Percentiles rank a stretch among this genome's conserved stretches.
These are phyloP conservation scores for Huntiella moniliformis DNA, from an alignment of 2,329 filamentous ascomycete genomes.

Conservation along the genomic window DNA sequence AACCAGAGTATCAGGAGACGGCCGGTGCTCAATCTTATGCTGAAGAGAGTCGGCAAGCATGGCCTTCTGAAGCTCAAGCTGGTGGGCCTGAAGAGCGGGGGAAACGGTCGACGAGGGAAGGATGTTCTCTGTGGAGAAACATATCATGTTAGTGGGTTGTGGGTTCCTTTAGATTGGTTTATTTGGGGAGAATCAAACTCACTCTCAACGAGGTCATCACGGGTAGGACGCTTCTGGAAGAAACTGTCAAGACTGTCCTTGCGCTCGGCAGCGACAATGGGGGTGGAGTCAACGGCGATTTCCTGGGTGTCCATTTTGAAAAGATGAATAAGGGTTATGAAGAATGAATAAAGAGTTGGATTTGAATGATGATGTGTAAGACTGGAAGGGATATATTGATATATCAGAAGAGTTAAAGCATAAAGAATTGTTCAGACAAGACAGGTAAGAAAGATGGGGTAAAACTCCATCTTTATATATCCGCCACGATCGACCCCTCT, in stretches of 20 bases:
- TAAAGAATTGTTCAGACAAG: background rate
- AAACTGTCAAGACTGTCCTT: conserved; percentile 57
- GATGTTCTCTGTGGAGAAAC: conserved; percentile 50
- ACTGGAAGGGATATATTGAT: background rate
- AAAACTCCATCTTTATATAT: conserved; percentile 2
- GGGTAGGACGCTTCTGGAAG: conserved; percentile 53
- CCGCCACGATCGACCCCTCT: too few relatives aligned
- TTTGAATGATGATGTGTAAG: background rate
- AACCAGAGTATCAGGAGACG: conserved; percentile 56
- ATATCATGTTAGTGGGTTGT: background rate
- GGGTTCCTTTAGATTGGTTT: background rate
- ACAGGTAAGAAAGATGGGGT: background rate
- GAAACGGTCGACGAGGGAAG: conserved; percentile 62
- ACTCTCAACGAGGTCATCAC: conserved; percentile 53
- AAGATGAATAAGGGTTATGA: background rate
- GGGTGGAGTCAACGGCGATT: conserved; percentile 31
- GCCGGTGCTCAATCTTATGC: conserved; percentile 65
- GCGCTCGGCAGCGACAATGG: conserved; percentile 37
- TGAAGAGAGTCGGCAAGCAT: conserved; percentile 79
- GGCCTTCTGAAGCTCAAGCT: conserved; percentile 68
- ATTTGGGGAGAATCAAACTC: background rate
- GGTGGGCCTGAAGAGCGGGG: conserved; percentile 59
- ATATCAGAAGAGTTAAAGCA: background rate
- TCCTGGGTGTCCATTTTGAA: conserved; percentile 6
- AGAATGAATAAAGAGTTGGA: background rate